Percentiles rank a stretch among this genome's conserved stretches.
Conservation (phyloP, 257 asterid genomes). For the Fraxinus pennsylvanica region DNA sequence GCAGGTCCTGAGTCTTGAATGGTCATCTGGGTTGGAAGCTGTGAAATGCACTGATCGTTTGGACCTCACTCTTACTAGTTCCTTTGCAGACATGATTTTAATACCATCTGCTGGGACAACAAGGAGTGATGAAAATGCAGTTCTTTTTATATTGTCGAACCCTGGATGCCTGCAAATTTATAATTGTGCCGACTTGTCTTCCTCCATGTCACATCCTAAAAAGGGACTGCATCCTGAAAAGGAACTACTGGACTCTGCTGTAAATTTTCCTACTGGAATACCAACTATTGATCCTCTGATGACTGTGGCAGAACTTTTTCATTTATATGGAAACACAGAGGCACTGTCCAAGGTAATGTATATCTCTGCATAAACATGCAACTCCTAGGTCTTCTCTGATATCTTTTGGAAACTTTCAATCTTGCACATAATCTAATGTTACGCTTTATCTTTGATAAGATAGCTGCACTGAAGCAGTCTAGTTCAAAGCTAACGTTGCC, state of each 20-base stretch:
- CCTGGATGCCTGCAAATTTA: constrained; percentile 69
- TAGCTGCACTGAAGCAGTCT: constrained; percentile 36
- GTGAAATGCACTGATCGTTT: constrained; percentile 64
- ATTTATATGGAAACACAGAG: constrained; percentile 44
- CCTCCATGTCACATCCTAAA: constrained; percentile 25
- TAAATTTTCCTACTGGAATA: constrained; percentile 59
- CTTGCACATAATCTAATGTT: constrained; percentile 28
- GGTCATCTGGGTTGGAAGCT: constrained; percentile 79
- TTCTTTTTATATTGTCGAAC: constrained; percentile 64
- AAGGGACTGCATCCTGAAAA: constrained; percentile 36
- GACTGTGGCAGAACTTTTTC: constrained; percentile 61
- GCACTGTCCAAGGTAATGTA: constrained; percentile 53
- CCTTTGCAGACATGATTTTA: constrained; percentile 78
- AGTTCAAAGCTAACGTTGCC: constrained; percentile 40
- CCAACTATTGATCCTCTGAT: constrained; percentile 71
- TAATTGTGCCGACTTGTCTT: constrained; percentile 46
- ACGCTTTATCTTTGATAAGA: constrained; percentile 39
- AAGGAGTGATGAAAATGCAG: constrained; percentile 42
- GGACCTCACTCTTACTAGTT: constrained; percentile 72
- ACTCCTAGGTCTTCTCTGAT: constrained; percentile 14
- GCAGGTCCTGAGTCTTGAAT: constrained; percentile 77
- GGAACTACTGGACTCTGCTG: constrained; percentile 42
- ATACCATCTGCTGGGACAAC: constrained; percentile 55
- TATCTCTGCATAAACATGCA: constrained; percentile 3
- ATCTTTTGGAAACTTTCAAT: constrained; percentile 17